Evolutionary conservation across 352 stramenopile genomes (phyloP).

Genomic region (Pseudoperonospora humuli): DNA sequence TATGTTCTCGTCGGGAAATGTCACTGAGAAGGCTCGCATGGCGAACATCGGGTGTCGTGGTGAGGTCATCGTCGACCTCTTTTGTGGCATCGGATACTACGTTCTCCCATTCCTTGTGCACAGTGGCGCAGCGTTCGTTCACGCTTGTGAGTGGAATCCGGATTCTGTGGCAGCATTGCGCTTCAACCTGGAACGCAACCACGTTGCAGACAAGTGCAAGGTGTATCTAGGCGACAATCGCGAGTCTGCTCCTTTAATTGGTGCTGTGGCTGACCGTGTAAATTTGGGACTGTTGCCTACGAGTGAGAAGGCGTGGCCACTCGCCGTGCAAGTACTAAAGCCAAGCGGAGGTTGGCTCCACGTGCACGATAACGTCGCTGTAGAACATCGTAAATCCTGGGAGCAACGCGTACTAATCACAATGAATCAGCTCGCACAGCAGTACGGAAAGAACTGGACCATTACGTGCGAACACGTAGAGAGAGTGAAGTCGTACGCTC

Average conservation of each 20-base stretch:
- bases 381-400: constrained; percentile 77
- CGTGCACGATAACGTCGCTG: constrained; percentile 92
- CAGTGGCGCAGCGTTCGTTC: constrained; percentile 82
- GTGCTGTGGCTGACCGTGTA: constrained; percentile 86
- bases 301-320: constrained; percentile 90
- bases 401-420: constrained; percentile 48
- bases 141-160: constrained; percentile 94
- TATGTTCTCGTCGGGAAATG: constrained; percentile 97
- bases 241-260: constrained; percentile 54
- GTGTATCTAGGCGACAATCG: constrained; percentile 90
- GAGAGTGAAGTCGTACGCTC: constrained; percentile 89
- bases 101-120: constrained; percentile 92
- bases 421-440: constrained; percentile 37
- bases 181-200: constrained; percentile 90
- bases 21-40: constrained; percentile 95
- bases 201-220: constrained; percentile 69
- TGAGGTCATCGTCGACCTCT: constrained; percentile 93
- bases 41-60: constrained; percentile 68
- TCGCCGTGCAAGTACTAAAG: constrained; percentile 89
- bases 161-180: constrained; percentile 86
- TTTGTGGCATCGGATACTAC: constrained; percentile 98
- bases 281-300: constrained; percentile 93
- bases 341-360: constrained; percentile 89
- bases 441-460: constrained; percentile 49
- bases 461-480: constrained; percentile 85